phyloP scores from a whole-genome alignment of 805 yeast genomes.

The Starmerella roubikii region DNA sequence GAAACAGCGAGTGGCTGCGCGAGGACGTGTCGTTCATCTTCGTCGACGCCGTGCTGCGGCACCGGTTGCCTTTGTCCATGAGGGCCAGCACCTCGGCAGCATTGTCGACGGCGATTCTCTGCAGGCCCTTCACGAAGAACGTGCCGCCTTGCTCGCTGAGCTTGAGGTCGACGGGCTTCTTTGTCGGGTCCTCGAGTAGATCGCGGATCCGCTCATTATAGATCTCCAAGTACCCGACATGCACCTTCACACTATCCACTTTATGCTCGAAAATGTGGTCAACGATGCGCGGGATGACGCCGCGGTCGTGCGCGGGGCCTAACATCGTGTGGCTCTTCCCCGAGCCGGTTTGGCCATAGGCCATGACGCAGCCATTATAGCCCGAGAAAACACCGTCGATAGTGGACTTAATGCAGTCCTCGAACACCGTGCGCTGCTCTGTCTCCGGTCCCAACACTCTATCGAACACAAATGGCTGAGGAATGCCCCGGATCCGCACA shows the following conservation, averaged over 20 bases:
- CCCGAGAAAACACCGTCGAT: conserved; percentile 63
- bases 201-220: conserved; percentile 68
- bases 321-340: conserved; percentile 71
- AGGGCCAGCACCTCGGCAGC: conserved; percentile 45
- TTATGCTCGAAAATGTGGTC: conserved; percentile 44
- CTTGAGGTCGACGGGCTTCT: conserved; percentile 17
- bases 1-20: conserved; percentile 69
- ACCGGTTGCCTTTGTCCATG: conserved; percentile 43
- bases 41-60: conserved; percentile 47
- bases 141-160: conserved; percentile 31
- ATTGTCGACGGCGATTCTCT: conserved; percentile 45
- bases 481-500: conserved; percentile 7
- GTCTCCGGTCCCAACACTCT: conserved; percentile 41
- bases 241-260: conserved; percentile 42
- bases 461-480: conserved; percentile 43
- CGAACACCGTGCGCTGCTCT: conserved; percentile 45
- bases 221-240: conserved; percentile 66
- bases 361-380: conserved; percentile 60
- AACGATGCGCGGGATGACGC: conserved; percentile 61
- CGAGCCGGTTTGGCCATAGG: conserved; percentile 70
- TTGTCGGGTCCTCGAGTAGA: conserved; percentile 39
- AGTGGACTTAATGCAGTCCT: conserved; percentile 44
- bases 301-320: conserved; percentile 40
- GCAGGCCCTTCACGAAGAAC: conserved; percentile 56
- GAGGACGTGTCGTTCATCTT: conserved; percentile 62